Percentiles rank a stretch among this genome's conserved stretches.
Conservation (phyloP, 1,284 basidiomycete species). For the Apiotrichum gamsii region DNA sequence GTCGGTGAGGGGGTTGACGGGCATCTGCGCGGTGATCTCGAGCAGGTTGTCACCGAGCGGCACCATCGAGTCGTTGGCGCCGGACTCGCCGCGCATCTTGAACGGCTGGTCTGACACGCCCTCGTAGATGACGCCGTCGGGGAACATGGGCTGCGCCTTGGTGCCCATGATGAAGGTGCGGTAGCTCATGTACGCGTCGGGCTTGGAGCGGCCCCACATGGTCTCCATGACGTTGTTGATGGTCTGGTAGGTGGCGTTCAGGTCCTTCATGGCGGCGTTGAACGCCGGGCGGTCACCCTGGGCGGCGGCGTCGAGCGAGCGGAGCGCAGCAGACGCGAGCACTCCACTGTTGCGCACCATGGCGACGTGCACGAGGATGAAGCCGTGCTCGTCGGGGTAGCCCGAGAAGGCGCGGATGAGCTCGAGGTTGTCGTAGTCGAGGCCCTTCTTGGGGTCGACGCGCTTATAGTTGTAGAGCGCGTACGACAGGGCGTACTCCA, state of each 20-base stretch:
- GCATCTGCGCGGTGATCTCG: constrained; percentile 16
- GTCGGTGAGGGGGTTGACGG: constrained; percentile 17
- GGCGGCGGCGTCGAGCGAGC: constrained; percentile 12
- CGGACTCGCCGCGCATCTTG: constrained; percentile 19
- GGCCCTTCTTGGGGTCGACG: constrained; percentile 6
- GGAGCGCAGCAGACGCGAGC: constrained; percentile 8
- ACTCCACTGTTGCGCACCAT: constrained; percentile 18
- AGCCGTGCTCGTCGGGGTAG: constrained; percentile 17
- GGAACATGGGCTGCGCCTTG: constrained; percentile 19
- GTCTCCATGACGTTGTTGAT: constrained; percentile 19
- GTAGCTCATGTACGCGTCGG: constrained; percentile 17
- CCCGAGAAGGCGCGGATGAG: constrained; percentile 20
- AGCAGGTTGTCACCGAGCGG: constrained; percentile 22
- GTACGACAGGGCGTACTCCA: constrained; percentile 21
- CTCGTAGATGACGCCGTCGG: constrained; percentile 18
- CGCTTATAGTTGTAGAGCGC: constrained; percentile 21
- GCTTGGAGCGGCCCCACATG: constrained; percentile 21
- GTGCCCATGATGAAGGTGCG: constrained; percentile 13
- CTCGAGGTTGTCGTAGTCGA: constrained; percentile 19
- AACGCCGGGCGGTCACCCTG: constrained; percentile 13
- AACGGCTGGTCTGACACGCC: constrained; percentile 18
- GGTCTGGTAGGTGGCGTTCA: constrained; percentile 11
- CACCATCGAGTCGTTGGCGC: constrained; percentile 21
- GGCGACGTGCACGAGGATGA: constrained; percentile 20
- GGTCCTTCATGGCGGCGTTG: constrained; percentile 10